Percentiles rank a stretch among this genome's conserved stretches.
phyloP scores from a whole-genome alignment of 2,329 filamentous ascomycete genomes.

The Talaromyces albobiverticillius region DNA sequence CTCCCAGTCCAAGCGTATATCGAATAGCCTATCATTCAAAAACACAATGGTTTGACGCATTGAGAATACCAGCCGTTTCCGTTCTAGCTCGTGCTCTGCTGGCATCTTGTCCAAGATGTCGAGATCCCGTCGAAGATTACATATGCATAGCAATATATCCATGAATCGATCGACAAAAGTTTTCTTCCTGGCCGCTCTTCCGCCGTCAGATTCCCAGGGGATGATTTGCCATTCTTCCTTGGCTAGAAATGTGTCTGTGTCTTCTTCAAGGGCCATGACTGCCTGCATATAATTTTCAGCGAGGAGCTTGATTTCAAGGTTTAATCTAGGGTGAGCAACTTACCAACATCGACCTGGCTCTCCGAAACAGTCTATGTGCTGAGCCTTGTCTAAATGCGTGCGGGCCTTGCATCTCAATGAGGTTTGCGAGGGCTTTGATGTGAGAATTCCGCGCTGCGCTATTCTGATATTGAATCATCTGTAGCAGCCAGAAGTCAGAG shows the following conservation, averaged over 20 bases:
- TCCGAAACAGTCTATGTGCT: background rate
- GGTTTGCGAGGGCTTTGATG: background rate
- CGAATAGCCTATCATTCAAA: background rate
- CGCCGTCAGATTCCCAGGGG: background rate
- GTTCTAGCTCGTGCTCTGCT: background rate
- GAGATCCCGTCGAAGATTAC: background rate
- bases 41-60: background rate
- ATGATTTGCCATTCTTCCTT: slow-evolving; percentile 1
- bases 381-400: background rate
- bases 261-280: slow-evolving; percentile 3
- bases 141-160: background rate
- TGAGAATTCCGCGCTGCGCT: background rate
- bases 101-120: background rate
- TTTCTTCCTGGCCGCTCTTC: background rate
- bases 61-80: background rate
- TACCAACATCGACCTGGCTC: slow-evolving; percentile 2
- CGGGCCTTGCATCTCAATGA: slow-evolving; percentile 1
- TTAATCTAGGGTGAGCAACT: too few species aligned
- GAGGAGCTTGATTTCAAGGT: too few species aligned
- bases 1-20: background rate
- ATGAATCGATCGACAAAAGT: background rate
- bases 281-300: too few species aligned
- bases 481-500: background rate
- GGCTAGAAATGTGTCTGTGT: background rate
- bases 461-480: slow-evolving; percentile 1